These are phyloP conservation scores for Ocimum tenuiflorum DNA, from an alignment of 257 asterid genomes.

Conservation along the genomic window DNA sequence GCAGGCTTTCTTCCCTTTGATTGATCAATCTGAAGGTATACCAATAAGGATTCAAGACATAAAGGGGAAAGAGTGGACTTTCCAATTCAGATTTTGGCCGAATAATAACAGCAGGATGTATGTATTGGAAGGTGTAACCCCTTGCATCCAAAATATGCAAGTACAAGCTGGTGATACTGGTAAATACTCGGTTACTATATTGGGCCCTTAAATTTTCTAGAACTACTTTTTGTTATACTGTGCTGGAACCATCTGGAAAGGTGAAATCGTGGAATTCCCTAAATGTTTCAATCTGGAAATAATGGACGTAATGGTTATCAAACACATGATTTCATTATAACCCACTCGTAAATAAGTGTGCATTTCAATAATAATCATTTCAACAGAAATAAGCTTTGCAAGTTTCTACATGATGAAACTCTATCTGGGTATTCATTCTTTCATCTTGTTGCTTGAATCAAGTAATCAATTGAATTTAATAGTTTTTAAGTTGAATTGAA, in stretches of 20 bases:
- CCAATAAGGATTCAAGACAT: slow-evolving; percentile 85
- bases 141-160: slow-evolving; percentile 97
- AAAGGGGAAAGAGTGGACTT: slow-evolving; percentile 93
- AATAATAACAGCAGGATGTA: slow-evolving; percentile 98
- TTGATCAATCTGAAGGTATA: slow-evolving; percentile 88
- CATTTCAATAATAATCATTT: neutral
- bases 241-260: neutral
- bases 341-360: neutral
- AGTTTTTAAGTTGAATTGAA: too few relatives aligned
- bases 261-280: neutral
- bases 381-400: neutral
- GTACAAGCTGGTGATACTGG: slow-evolving; percentile 97
- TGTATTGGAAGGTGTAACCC: slow-evolving; percentile 97
- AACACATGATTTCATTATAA: neutral
- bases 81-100: slow-evolving; percentile 98
- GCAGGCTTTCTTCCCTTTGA: slow-evolving; percentile 89
- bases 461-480: neutral
- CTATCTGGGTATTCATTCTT: neutral
- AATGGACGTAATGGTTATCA: neutral
- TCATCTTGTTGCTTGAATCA: neutral
- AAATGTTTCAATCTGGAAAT: neutral
- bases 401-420: neutral
- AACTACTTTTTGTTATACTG: neutral
- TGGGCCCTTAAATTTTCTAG: neutral
- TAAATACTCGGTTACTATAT: slow-evolving; percentile 23